phyloP scores from a whole-genome alignment of 768 basidiomycete species.

The Leccinum subgranulosum region DNA sequence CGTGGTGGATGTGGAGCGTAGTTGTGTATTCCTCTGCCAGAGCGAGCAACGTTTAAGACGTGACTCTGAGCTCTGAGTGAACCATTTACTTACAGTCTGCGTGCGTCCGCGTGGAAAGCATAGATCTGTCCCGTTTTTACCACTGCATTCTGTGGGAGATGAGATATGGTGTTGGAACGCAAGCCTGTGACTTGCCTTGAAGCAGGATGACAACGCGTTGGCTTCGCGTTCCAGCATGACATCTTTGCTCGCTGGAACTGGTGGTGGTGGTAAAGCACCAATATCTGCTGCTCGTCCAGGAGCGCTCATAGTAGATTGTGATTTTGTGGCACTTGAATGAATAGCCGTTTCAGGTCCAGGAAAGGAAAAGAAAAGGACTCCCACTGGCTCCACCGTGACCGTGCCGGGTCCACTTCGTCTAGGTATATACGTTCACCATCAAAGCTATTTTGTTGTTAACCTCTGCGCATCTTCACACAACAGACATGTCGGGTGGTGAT shows the following conservation, averaged over 20 bases:
- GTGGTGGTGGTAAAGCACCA: constrained; percentile 50
- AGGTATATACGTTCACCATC: constrained; percentile 4
- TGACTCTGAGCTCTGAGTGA: not conserved
- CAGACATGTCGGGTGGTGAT: constrained; percentile 23
- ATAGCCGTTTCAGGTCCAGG: constrained; percentile 9
- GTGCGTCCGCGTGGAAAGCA: constrained; percentile 62
- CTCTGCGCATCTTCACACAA: not conserved
- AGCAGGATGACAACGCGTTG: constrained; percentile 49
- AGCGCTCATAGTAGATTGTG: not conserved
- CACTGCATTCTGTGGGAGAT: constrained; percentile 48
- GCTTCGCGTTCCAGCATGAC: constrained; percentile 64
- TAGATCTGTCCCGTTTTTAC: constrained; percentile 72
- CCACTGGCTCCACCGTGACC: not conserved
- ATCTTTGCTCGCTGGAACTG: constrained; percentile 33
- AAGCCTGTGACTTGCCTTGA: constrained; percentile 45
- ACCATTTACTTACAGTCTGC: constrained; percentile 50
- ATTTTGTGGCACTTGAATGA: not conserved
- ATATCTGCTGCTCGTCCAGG: constrained; percentile 28
- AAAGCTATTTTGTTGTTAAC: not conserved
- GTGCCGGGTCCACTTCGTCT: not conserved
- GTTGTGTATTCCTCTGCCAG: constrained; percentile 51
- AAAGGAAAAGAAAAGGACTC: constrained; percentile 21
- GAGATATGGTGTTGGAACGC: not conserved
- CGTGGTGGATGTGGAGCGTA: constrained; percentile 61
- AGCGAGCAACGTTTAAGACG: not conserved